phyloP scores from a whole-genome alignment of 108 stramenopile genomes.

The Skeletonema potamos region DNA sequence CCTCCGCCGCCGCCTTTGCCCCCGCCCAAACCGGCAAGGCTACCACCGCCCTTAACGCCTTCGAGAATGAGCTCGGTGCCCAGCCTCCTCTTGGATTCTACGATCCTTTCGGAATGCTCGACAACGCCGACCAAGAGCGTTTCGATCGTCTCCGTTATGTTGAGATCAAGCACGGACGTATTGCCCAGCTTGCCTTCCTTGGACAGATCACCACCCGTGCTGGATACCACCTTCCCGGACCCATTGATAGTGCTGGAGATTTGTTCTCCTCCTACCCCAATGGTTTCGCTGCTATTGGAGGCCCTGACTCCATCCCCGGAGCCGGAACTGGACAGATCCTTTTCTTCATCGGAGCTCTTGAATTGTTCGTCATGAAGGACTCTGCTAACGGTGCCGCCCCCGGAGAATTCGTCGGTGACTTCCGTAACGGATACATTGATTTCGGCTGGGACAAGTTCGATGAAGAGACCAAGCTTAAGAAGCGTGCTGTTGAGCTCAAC shows the following conservation, averaged over 20 bases:
- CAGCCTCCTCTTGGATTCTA: conserved; percentile 87
- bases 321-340: conserved; percentile 23
- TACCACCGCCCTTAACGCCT: conserved; percentile 48
- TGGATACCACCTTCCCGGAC: conserved; percentile 60
- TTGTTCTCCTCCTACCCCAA: conserved; percentile 62
- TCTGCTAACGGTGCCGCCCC: conserved; percentile 31
- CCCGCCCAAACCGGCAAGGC: conserved; percentile 52
- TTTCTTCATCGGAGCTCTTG: conserved; percentile 26
- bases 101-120: conserved; percentile 67
- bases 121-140: conserved; percentile 47
- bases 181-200: conserved; percentile 85
- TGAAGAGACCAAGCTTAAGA: conserved; percentile 67
- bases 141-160: conserved; percentile 52
- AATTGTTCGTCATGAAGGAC: conserved; percentile 38
- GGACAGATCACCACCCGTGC: conserved; percentile 77
- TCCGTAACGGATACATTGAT: conserved; percentile 78
- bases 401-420: conserved; percentile 64
- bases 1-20: conserved; percentile 67
- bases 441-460: conserved; percentile 75
- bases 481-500: conserved; percentile 90
- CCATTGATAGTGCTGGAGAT: conserved; percentile 54
- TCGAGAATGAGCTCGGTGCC: conserved; percentile 82
- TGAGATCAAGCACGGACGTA: conserved; percentile 76
- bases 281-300: conserved; percentile 48
- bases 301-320: conserved; percentile 28